Base-by-base conservation (phyloP, 2,329 filamentous ascomycete genomes). In the Ophiostoma fasciatum region DNA sequence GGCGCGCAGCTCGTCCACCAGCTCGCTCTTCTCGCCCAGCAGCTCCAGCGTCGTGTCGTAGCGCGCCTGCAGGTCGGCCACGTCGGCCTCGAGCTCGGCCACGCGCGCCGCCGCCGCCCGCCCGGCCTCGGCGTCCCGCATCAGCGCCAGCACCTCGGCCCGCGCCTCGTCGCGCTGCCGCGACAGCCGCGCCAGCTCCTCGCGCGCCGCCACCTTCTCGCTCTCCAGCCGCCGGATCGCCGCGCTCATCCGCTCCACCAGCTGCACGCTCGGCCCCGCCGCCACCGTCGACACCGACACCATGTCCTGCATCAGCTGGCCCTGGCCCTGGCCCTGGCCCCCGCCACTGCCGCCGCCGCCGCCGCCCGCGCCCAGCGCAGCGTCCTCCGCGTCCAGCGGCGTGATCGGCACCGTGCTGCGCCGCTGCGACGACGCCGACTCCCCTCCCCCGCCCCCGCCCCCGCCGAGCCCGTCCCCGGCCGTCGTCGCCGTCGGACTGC, bases 11-110 rank as follows among this genome's bases (percentile, higher is more conserved):
- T 98, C 90, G 51, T 94, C 85, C 3, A 94, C 87, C 51, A 80
- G 63, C 64, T 98, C 90, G 56, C 84, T 94, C 71, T 94, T 94
- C 69, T 98, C 90, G 2, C 90, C 90, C 38, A 98, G 61, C 74
- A 96, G 78, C 61, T 96, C 87, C 36, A 98, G 64, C 41, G 84
- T 92, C 12, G 85, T 90, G 53, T 93, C 77, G 53, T 96, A 94
- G 48, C 88, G 68, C 43, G 73, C 64, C 49, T 82, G 77, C 45
- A 94, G 63, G 28, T 73, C 71, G 20, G 59, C 61, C 33, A 94
- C 62, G 46, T 84, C 42, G 31, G 58, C 60, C 54, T 92, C 78
- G 12, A 94, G 56, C 41, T 69, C 65, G 15, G 64, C 61, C 1
- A 85, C 68, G 40, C 68, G 72, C 35, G 62, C 56, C 12, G 74